Conservation (phyloP, 495 filamentous ascomycete genomes). For the Gamarada debralockiae region DNA sequence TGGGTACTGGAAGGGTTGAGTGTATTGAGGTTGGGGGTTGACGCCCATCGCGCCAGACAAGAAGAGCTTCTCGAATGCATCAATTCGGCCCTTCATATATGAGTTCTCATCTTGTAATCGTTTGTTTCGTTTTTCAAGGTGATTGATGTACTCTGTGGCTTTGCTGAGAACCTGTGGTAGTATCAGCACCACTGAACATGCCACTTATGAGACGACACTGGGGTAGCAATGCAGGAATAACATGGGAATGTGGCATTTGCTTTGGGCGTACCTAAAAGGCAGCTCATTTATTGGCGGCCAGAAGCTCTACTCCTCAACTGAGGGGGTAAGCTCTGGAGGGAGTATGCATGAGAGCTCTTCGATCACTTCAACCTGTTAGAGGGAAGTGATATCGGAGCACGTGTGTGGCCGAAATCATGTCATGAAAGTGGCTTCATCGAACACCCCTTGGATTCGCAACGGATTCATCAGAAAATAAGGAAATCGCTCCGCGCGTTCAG, state of each 20-base stretch:
- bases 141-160: constrained; percentile 92
- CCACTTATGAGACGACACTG: neutral
- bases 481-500: neutral
- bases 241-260: too few species aligned
- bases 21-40: constrained; percentile 38
- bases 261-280: too few species aligned
- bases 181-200: neutral
- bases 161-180: constrained; percentile 66
- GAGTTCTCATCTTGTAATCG: constrained; percentile 76
- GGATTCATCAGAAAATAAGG: neutral
- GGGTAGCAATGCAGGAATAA: too few species aligned
- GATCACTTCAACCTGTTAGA: too few species aligned
- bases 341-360: too few species aligned
- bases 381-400: too few species aligned
- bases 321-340: too few species aligned
- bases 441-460: neutral
- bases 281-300: too few species aligned
- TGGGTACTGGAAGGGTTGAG: constrained; percentile 44
- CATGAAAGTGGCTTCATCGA: too few species aligned
- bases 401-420: too few species aligned
- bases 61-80: constrained; percentile 65
- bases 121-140: constrained; percentile 86
- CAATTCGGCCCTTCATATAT: constrained; percentile 64
- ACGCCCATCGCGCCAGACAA: constrained; percentile 57
- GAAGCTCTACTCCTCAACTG: too few species aligned